Evolutionary conservation across 352 stramenopile species (phyloP).

Genomic region (Phytophthora citricola): DNA sequence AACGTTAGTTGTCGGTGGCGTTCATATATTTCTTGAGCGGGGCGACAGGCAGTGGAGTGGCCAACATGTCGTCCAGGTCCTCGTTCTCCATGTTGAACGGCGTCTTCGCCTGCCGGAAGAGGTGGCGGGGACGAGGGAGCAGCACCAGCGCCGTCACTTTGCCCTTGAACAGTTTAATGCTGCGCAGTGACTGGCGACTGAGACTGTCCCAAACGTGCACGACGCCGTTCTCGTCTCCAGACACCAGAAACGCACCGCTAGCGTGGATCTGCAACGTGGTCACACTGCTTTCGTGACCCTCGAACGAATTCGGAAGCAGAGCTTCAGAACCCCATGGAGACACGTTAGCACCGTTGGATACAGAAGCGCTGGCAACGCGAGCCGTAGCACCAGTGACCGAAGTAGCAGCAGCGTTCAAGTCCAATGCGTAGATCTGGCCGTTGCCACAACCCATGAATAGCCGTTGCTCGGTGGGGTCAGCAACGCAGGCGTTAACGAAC

Average conservation of each 20-base stretch:
- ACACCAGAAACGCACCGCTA: slow-evolving; percentile 67
- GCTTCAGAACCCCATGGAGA: slow-evolving; percentile 52
- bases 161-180: slow-evolving; percentile 74
- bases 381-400: slow-evolving; percentile 57
- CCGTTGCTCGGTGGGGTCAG: slow-evolving; percentile 70
- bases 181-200: slow-evolving; percentile 71
- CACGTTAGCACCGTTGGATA: slow-evolving; percentile 13
- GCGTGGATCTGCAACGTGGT: slow-evolving; percentile 63
- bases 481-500: slow-evolving; percentile 66
- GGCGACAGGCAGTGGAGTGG: slow-evolving; percentile 57
- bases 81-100: slow-evolving; percentile 32
- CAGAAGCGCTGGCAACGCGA: slow-evolving; percentile 49
- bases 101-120: slow-evolving; percentile 70
- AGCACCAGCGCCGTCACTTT: slow-evolving; percentile 62
- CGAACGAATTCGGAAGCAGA: slow-evolving; percentile 60
- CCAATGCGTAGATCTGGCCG: slow-evolving; percentile 72
- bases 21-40: slow-evolving; percentile 87
- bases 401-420: slow-evolving; percentile 69
- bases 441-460: slow-evolving; percentile 80
- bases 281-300: slow-evolving; percentile 70
- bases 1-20: slow-evolving; percentile 24
- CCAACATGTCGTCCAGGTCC: slow-evolving; percentile 40
- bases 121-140: slow-evolving; percentile 51
- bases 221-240: slow-evolving; percentile 61
- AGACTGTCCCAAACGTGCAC: slow-evolving; percentile 76